Base-by-base conservation (phyloP, 306 rosid genomes). In the Vicia faba region DNA sequence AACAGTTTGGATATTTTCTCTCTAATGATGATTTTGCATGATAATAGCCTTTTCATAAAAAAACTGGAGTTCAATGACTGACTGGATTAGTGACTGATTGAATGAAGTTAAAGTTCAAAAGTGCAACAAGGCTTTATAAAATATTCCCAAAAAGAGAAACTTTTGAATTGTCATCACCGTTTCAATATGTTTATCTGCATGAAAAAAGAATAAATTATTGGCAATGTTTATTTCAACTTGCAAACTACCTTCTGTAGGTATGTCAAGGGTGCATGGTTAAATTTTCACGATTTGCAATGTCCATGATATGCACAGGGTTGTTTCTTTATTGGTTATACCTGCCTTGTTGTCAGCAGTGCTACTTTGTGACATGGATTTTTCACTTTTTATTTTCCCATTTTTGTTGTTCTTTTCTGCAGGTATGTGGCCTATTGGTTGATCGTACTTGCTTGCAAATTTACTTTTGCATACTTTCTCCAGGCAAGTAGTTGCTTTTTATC, bases 391-490 rank as follows among this genome's bases (percentile, higher is more conserved):
- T 67, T 82, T 61, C 20, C 1, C 35, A 3, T 25, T 40, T 35
- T 18, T 71, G 48, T 67, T 44, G 13, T 61, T 70, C 13, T 59
- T 39, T 61, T 68, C 61, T 83, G 82, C 86, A 93, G 99, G 58
- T 93, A 81, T 74, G 89, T 88, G 81, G 82, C 53, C 70, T 88
- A 56, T 81, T 93, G 99, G 99, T 64, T 86, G 88, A 83, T 88
- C 78, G 82, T 93, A 76, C 83, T 93, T 61, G 77, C 78, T 59
- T 83, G 96, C 96, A 93, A 93, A 73, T 93, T 88, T 80, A 69
- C 84, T 16, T 93, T 93, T 79, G 87, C 99, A 15, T 93, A 93
- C 87, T 89, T 93, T 85, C 97, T 93, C 60, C 97, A 93, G 96
- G 99, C 82, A 84, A 81, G 86, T 63, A 43, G 59, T 72, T 46